Percentiles rank a stretch among this genome's conserved stretches.
Evolutionary conservation across 495 filamentous ascomycete genomes (phyloP).

Genomic region (Penicillium taxi): DNA sequence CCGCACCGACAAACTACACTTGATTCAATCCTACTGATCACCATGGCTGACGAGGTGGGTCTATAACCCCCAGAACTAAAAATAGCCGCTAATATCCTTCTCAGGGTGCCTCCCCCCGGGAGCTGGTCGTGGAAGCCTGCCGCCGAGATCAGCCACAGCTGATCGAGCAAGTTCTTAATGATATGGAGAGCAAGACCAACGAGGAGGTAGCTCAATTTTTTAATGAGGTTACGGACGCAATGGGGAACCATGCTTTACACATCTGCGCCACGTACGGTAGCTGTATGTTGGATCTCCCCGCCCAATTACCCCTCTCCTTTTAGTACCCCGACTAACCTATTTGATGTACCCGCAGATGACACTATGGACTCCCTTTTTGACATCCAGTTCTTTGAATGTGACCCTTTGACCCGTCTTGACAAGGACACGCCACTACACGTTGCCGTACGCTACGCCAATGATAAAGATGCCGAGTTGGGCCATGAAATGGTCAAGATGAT

Average conservation of each 20-base stretch:
- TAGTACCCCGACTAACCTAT: neutral
- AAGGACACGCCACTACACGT: constrained; percentile 86
- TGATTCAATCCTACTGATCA: constrained; percentile 10
- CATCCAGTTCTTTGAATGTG: constrained; percentile 89
- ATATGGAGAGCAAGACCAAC: constrained; percentile 38
- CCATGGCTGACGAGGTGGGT: constrained; percentile 39
- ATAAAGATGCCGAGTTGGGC: constrained; percentile 55
- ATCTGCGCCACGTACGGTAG: constrained; percentile 78
- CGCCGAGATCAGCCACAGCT: constrained; percentile 86
- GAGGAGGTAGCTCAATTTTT: constrained; percentile 60
- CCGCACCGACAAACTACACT: neutral
- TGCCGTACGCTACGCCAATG: constrained; percentile 78
- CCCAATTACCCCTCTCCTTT: neutral
- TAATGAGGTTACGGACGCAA: constrained; percentile 72
- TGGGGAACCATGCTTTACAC: constrained; percentile 85
- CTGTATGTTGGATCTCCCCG: constrained; percentile 48
- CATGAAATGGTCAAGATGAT: constrained; percentile 74
- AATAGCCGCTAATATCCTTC: constrained; percentile 3
- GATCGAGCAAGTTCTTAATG: constrained; percentile 51
- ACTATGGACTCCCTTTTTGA: constrained; percentile 88
- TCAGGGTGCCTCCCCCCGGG: constrained; percentile 79
- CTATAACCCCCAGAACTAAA: neutral
- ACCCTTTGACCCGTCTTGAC: constrained; percentile 72
- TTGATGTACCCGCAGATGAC: constrained; percentile 53
- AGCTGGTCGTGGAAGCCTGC: constrained; percentile 86